Evolutionary conservation across 345 rosid species (phyloP).

Genomic region (Salix viminalis): DNA sequence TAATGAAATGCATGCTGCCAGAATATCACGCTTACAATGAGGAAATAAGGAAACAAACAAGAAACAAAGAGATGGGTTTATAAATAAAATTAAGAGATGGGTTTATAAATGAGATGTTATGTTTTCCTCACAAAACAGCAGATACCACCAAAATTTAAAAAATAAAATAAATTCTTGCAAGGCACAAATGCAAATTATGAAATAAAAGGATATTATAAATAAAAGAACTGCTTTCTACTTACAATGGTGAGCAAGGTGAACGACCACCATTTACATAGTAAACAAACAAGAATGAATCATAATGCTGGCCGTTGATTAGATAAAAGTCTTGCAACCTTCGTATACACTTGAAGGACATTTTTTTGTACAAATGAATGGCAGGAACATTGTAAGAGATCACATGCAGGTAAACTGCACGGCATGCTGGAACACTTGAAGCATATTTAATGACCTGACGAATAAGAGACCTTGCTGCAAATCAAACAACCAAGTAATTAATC

Average conservation of each 20-base stretch:
- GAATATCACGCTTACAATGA: neutral
- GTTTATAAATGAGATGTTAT: too few relatives aligned
- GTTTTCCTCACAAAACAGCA: neutral
- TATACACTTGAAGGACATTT: constrained; percentile 82
- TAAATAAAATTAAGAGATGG: too few relatives aligned
- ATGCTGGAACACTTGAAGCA: constrained; percentile 53
- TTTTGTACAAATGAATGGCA: constrained; percentile 78
- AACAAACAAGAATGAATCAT: constrained; percentile 79
- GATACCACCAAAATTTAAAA: neutral
- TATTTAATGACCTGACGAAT: constrained; percentile 75
- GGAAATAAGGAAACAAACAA: neutral
- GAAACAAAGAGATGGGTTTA: neutral
- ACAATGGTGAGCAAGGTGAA: constrained; percentile 87
- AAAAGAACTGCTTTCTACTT: constrained; percentile 33
- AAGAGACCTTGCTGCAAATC: constrained; percentile 63
- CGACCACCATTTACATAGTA: constrained; percentile 76
- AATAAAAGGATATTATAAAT: neutral
- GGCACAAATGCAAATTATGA: neutral
- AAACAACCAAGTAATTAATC: constrained; percentile 15
- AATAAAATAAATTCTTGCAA: neutral
- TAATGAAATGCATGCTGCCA: neutral
- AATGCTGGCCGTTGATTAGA: constrained; percentile 68
- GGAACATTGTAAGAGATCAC: constrained; percentile 86
- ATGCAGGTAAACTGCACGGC: constrained; percentile 89
- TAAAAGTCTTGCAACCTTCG: constrained; percentile 69